phyloP scores from a whole-genome alignment of 371 early-diverging fungal species.

The Batkoa obscura region DNA sequence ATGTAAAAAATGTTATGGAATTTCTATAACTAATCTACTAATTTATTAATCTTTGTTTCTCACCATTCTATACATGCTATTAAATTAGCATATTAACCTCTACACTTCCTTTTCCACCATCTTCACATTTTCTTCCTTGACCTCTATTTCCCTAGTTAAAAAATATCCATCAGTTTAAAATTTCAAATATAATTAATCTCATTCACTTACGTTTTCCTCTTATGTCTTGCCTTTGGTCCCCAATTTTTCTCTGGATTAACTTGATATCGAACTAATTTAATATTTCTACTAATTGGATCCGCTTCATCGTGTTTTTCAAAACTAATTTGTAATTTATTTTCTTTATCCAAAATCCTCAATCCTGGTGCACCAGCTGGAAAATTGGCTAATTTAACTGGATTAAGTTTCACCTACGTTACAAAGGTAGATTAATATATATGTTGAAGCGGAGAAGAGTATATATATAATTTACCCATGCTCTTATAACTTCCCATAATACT shows the following conservation, averaged over 20 bases:
- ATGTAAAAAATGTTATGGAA: too few relatives aligned
- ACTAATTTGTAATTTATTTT: slow-evolving; percentile 33
- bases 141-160: too few relatives aligned
- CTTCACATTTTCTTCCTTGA: too few relatives aligned
- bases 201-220: slow-evolving; percentile 18
- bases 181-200: not conserved
- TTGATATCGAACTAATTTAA: slow-evolving; percentile 77
- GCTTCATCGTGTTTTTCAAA: slow-evolving; percentile 54
- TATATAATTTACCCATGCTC: slow-evolving; percentile 25
- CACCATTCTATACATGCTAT: too few relatives aligned
- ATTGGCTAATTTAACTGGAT: slow-evolving; percentile 46
- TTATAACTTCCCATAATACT: slow-evolving; percentile 87
- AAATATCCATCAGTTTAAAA: too few relatives aligned
- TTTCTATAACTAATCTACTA: too few relatives aligned
- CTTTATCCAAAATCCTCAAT: slow-evolving; percentile 32
- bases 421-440: not conserved
- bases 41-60: too few relatives aligned
- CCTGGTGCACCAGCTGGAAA: slow-evolving; percentile 50
- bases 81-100: too few relatives aligned
- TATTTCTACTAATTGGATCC: slow-evolving; percentile 46
- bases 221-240: slow-evolving; percentile 76
- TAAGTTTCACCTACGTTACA: slow-evolving; percentile 20
- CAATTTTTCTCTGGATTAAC: slow-evolving; percentile 83
- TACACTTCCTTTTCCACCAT: too few relatives aligned
- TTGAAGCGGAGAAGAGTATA: slow-evolving; percentile 7